A percentile compares a stretch with the other conserved stretches of the same genome.
Evolutionary conservation across 148 eudicot species (phyloP).

Genomic region (Talinum fruticosum): DNA sequence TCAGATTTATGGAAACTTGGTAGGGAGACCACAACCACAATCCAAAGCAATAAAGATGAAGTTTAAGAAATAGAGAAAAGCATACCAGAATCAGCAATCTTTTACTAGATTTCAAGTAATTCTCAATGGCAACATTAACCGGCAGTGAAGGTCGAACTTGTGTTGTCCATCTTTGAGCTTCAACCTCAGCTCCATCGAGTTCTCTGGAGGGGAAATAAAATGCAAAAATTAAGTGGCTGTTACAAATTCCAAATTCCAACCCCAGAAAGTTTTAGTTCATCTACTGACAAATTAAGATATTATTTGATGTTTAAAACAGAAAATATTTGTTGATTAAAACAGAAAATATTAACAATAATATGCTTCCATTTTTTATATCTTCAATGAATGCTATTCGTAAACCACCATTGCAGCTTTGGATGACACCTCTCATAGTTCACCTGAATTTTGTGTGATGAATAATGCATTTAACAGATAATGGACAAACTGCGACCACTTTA

Average conservation of each 20-base stretch:
- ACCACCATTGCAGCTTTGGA: not conserved
- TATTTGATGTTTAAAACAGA: too few relatives aligned
- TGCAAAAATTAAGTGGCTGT: not conserved
- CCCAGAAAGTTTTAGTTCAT: not conserved
- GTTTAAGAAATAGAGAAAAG: not conserved
- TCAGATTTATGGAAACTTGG: not conserved
- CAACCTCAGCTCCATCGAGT: slow-evolving; percentile 64
- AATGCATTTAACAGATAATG: too few relatives aligned
- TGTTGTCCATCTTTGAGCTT: slow-evolving; percentile 51
- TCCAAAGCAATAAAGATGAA: not conserved
- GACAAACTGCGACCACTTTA: too few relatives aligned
- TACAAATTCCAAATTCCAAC: not conserved
- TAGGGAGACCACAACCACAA: not conserved
- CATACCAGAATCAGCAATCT: slow-evolving; percentile 69
- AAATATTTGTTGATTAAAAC: not conserved
- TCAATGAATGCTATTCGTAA: not conserved
- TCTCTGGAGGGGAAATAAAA: slow-evolving; percentile 41
- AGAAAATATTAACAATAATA: not conserved
- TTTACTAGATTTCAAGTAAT: slow-evolving; percentile 44
- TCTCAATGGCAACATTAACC: slow-evolving; percentile 34
- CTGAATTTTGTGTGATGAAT: too few relatives aligned
- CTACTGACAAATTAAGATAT: not conserved
- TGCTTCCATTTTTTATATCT: not conserved
- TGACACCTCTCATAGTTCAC: not conserved
- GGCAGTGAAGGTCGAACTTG: slow-evolving; percentile 64